Conservation (phyloP, 495 filamentous ascomycete genomes). For the Thozetella sp. region DNA sequence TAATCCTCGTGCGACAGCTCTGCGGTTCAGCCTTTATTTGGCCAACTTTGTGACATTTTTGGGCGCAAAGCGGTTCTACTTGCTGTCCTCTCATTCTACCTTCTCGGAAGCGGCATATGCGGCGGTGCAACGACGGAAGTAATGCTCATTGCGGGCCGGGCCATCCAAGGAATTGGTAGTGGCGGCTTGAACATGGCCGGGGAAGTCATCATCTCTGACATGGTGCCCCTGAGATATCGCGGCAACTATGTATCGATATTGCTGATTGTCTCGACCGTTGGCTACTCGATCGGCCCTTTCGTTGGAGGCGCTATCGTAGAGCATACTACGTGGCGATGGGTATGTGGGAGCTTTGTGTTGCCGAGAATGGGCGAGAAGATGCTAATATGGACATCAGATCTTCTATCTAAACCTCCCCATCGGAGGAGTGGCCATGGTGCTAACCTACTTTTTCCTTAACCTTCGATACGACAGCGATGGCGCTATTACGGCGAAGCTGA, state of each 20-base stretch:
- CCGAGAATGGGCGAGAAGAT: not conserved
- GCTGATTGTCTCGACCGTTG: constrained; percentile 65
- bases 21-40: not conserved
- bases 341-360: not conserved
- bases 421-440: constrained; percentile 14
- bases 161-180: constrained; percentile 75
- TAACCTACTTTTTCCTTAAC: constrained; percentile 22
- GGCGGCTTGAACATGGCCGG: constrained; percentile 74
- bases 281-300: constrained; percentile 65
- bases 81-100: constrained; percentile 25
- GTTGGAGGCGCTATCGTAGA: constrained; percentile 69
- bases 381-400: constrained; percentile 3
- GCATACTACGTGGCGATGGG: constrained; percentile 24
- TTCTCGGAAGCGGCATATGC: constrained; percentile 35
- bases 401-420: constrained; percentile 28
- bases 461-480: constrained; percentile 19
- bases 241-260: constrained; percentile 52
- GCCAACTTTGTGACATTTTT: not conserved
- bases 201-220: constrained; percentile 69
- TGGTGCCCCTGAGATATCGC: constrained; percentile 67
- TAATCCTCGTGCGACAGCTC: too few relatives aligned
- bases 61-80: not conserved
- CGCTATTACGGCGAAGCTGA: constrained; percentile 13
- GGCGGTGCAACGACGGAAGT: constrained; percentile 22
- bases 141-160: constrained; percentile 72